Conservation (phyloP, 352 stramenopile genomes). For the Phytophthora palmivora region DNA sequence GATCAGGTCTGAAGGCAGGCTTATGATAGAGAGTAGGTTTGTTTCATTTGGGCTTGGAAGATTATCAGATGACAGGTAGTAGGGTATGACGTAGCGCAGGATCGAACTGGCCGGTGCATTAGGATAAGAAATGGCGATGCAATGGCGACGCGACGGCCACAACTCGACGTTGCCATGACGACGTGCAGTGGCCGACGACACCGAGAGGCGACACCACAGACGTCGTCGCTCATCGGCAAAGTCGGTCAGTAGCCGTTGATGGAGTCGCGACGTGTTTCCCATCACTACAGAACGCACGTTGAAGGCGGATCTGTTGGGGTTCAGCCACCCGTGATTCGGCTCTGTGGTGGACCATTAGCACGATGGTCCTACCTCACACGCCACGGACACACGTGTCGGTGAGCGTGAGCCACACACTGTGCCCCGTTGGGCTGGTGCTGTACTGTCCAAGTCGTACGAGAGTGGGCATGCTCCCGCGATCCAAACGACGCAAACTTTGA, state of each 20-base stretch:
- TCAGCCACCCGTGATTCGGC: conserved; percentile 10
- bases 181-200: conserved; percentile 13
- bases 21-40: neutral
- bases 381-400: neutral
- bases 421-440: conserved; percentile 32
- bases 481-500: neutral
- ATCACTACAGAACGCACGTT: conserved; percentile 9
- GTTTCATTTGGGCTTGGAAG: neutral
- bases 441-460: conserved; percentile 31
- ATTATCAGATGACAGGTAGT: conserved; percentile 1
- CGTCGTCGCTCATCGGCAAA: too few relatives aligned
- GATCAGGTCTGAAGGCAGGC: neutral
- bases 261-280: conserved; percentile 1
- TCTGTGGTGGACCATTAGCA: conserved; percentile 24
- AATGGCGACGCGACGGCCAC: conserved; percentile 11
- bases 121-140: conserved; percentile 29
- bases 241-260: neutral
- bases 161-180: conserved; percentile 13
- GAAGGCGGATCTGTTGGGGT: conserved; percentile 19
- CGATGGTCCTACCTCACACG: conserved; percentile 33
- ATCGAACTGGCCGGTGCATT: conserved; percentile 16
- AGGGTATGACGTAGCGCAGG: conserved; percentile 11
- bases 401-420: conserved; percentile 21
- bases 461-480: conserved; percentile 14
- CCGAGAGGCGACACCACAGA: conserved; percentile 6